Conservation (phyloP, 306 rosid genomes). For the Citrullus amarus region DNA sequence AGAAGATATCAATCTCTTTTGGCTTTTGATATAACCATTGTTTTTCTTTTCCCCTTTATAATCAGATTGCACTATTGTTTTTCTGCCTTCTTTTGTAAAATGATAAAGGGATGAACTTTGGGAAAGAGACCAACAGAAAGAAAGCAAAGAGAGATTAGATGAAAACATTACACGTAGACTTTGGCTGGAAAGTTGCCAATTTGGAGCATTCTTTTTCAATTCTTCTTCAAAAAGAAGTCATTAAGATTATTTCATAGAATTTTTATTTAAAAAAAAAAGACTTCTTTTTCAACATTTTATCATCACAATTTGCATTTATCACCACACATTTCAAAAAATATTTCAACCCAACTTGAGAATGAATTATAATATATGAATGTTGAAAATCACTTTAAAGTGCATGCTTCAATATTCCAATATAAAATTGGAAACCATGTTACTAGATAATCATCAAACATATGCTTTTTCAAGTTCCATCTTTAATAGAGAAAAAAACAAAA, state of each 20-base stretch:
- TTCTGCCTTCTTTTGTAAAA: slow-evolving; percentile 5
- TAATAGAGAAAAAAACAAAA: too few relatives aligned
- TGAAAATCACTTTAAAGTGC: neutral
- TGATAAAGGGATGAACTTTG: slow-evolving; percentile 23
- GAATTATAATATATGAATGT: neutral
- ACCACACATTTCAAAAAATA: neutral
- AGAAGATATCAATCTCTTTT: neutral
- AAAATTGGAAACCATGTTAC: neutral
- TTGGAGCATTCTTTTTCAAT: slow-evolving; percentile 9
- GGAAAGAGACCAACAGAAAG: neutral
- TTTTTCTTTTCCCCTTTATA: neutral
- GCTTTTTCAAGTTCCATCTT: neutral
- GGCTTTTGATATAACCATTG: neutral
- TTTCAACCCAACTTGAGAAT: neutral
- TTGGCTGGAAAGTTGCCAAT: slow-evolving; percentile 45
- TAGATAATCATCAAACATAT: neutral
- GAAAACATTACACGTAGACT: slow-evolving; percentile 33
- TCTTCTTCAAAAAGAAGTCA: slow-evolving; percentile 23
- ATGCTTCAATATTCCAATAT: neutral
- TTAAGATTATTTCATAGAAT: slow-evolving; percentile 5
- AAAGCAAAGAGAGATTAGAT: slow-evolving; percentile 5
- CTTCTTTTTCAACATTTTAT: neutral
- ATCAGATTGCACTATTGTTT: slow-evolving; percentile 20
- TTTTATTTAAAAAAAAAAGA: neutral
- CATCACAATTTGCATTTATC: neutral